A percentile compares a stretch with the other conserved stretches of the same genome.
These are phyloP conservation scores for Talaromyces amestolkiae DNA, from an alignment of 2,329 filamentous ascomycete genomes.

Conservation along the genomic window DNA sequence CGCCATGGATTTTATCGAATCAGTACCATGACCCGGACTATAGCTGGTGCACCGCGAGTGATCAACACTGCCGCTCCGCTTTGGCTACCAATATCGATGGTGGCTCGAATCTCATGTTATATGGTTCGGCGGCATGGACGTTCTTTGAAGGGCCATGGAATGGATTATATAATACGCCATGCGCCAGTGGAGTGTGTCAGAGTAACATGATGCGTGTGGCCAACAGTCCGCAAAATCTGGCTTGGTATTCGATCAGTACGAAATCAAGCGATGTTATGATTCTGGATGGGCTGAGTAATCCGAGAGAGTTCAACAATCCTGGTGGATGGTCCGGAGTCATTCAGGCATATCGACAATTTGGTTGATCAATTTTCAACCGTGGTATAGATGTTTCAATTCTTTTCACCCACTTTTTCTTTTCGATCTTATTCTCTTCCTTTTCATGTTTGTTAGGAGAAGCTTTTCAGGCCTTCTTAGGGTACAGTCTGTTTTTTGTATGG, in stretches of 20 bases:
- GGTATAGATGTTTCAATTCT: neutral
- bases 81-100: constrained; percentile 33
- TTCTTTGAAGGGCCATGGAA: constrained; percentile 30
- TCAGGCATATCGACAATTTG: constrained; percentile 26
- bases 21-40: constrained; percentile 33
- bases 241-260: constrained; percentile 35
- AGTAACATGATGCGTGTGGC: constrained; percentile 35
- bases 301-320: constrained; percentile 27
- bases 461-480: neutral
- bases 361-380: neutral
- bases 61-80: constrained; percentile 32
- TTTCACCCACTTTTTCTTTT: neutral
- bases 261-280: constrained; percentile 31
- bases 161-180: constrained; percentile 29
- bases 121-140: constrained; percentile 36
- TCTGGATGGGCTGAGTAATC: constrained; percentile 29
- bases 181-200: constrained; percentile 29
- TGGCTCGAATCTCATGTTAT: constrained; percentile 30
- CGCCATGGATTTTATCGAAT: constrained; percentile 29
- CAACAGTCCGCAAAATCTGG: constrained; percentile 25
- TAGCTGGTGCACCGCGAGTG: constrained; percentile 29
- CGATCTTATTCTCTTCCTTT: no score
- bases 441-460: neutral
- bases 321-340: constrained; percentile 35
- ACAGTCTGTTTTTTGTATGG: neutral